These are phyloP conservation scores for Tolypocladium guangdongense DNA, from an alignment of 2,329 filamentous ascomycete species.

Conservation along the genomic window DNA sequence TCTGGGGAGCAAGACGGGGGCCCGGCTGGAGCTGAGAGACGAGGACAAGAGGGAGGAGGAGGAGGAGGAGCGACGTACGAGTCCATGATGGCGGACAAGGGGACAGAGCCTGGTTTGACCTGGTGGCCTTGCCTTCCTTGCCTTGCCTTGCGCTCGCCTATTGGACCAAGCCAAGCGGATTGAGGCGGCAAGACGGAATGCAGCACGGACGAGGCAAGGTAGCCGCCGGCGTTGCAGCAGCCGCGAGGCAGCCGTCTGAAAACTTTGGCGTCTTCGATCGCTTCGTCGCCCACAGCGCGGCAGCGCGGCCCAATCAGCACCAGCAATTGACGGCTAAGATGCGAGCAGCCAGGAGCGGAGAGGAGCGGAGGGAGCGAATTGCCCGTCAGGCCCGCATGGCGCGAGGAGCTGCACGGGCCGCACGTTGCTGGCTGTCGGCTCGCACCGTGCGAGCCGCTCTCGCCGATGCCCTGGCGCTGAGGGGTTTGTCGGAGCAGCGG, in stretches of 20 bases:
- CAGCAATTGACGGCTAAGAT: not conserved
- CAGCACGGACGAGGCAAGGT: not conserved
- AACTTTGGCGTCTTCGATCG: not conserved
- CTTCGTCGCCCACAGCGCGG: not conserved
- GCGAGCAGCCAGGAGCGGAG: not conserved
- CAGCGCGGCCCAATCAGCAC: not conserved
- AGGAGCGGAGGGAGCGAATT: not conserved
- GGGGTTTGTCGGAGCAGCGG: not conserved
- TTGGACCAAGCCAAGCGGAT: not conserved
- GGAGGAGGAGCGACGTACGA: slow-evolving; percentile 15
- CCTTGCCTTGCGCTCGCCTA: not conserved
- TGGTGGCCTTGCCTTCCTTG: not conserved
- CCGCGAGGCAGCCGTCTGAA: not conserved
- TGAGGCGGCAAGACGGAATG: not conserved
- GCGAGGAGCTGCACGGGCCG: not conserved
- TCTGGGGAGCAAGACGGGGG: not conserved
- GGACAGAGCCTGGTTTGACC: not conserved
- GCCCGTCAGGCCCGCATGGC: not conserved
- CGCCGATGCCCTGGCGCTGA: not conserved
- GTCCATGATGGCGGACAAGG: slow-evolving; percentile 12
- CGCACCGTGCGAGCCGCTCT: not conserved
- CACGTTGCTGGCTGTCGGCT: not conserved
- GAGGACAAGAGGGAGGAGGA: not conserved
- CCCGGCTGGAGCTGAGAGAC: not conserved
- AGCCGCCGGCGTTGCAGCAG: not conserved